Evolutionary conservation across 805 yeast species (phyloP), one percentile per base, ranked within the genome.

Genomic region (Kregervanrija fluxuum): DNA sequence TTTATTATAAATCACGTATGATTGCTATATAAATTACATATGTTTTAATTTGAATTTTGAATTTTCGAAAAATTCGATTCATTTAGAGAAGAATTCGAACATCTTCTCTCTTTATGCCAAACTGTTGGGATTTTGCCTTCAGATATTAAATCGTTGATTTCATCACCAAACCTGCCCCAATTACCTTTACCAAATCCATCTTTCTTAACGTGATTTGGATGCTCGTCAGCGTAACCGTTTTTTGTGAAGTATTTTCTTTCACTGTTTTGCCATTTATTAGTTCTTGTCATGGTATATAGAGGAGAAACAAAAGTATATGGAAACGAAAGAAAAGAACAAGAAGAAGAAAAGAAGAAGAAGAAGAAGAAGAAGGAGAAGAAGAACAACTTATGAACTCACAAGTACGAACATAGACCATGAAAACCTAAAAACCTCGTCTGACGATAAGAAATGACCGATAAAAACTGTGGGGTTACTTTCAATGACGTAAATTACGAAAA

Each of bases 101-200:
- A 79, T 45, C 80, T 59, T 62, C 80, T 68, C 35, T 61, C 61
- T 54, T 70, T 71, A 43, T 67, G 67, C 56, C 69, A 65, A 13
- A 73, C 65, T 4, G 71, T 69, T 4, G 71, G 69, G 50, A 79
- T 69, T 49, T 77, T 81, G 40, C 82, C 85, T 14, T 72, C 66
- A 43, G 75, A 77, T 47, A 76, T 72, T 49, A 85, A 61, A 49
- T 79, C 85, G 39, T 77, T 76, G 42, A 82, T 60, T 55, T 87
- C 95, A 54, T 85, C 95, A 30, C 89, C 91, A 8, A 79, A 74
- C 48, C 71, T 68, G 37, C 97, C 97, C 95, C 96, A 87, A 58
- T 88, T 88, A 52, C 81, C 82, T 55, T 79, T 80, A 39, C 97
- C 97, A 32, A 82, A 83, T 41, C 97, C 97, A 47, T 74, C 74